Conservation (phyloP, 768 basidiomycete genomes). For the Kwoniella europaea region DNA sequence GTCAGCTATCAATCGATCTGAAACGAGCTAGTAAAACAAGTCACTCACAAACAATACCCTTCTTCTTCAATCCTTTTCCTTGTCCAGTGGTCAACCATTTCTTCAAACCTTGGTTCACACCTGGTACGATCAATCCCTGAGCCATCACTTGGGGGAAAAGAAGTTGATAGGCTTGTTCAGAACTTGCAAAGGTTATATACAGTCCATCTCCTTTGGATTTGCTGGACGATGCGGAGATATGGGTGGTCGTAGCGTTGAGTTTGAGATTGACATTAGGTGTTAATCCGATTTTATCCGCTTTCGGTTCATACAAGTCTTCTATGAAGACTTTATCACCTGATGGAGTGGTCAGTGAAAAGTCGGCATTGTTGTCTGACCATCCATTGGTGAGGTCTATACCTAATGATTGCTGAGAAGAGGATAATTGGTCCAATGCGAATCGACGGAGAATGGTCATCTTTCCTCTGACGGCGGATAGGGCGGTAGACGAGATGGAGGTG, state of each 20-base stretch:
- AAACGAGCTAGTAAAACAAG: background rate
- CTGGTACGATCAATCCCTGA: conserved; percentile 12
- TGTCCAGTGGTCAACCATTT: conserved; percentile 15
- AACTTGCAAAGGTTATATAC: conserved; percentile 19
- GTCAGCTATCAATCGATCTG: background rate
- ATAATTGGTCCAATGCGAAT: conserved; percentile 6
- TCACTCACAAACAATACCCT: conserved; percentile 26
- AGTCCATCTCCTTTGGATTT: conserved; percentile 12
- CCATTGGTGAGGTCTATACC: conserved; percentile 13
- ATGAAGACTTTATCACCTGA: conserved; percentile 6
- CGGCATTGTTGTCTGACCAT: conserved; percentile 18
- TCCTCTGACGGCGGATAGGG: conserved; percentile 13
- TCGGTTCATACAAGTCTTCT: conserved; percentile 24
- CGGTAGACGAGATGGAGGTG: conserved; percentile 6
- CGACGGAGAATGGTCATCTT: conserved; percentile 22
- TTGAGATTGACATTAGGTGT: conserved; percentile 16
- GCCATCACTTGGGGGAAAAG: conserved; percentile 17
- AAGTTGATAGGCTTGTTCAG: conserved; percentile 9
- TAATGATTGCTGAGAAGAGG: background rate
- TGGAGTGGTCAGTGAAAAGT: conserved; percentile 10
- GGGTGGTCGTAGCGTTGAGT: conserved; percentile 10
- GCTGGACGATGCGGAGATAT: conserved; percentile 1
- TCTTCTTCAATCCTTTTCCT: conserved; percentile 22
- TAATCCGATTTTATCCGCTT: background rate
- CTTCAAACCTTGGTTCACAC: conserved; percentile 20